Percentiles rank a stretch among this genome's conserved stretches.
Evolutionary conservation across 257 asterid genomes (phyloP).

Genomic region (Verbascum thapsus): DNA sequence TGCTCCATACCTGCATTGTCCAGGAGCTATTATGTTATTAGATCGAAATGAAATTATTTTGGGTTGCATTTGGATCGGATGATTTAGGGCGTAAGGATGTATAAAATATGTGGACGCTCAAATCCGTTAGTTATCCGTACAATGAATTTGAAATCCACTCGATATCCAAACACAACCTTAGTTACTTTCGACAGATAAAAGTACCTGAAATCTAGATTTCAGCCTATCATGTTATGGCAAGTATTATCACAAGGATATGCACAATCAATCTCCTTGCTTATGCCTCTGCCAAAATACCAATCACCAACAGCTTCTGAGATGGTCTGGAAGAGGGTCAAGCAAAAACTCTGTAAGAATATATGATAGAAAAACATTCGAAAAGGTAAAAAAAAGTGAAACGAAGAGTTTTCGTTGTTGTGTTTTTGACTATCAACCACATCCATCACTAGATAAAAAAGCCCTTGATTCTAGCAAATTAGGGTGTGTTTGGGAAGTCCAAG

Average conservation of each 20-base stretch:
- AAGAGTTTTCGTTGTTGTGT: too few relatives aligned
- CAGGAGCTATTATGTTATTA: too few relatives aligned
- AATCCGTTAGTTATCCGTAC: too few relatives aligned
- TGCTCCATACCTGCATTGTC: slow-evolving; percentile 21
- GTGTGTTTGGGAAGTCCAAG: neutral
- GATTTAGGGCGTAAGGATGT: too few relatives aligned
- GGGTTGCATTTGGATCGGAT: too few relatives aligned
- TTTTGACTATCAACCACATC: neutral
- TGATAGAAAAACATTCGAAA: neutral
- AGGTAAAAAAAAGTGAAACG: neutral
- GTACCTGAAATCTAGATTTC: slow-evolving; percentile 28
- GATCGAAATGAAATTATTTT: too few relatives aligned
- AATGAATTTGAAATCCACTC: too few relatives aligned
- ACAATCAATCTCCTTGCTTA: slow-evolving; percentile 78
- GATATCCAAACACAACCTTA: too few relatives aligned
- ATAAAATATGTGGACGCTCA: too few relatives aligned
- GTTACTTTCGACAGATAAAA: neutral
- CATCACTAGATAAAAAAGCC: neutral
- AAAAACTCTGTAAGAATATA: neutral
- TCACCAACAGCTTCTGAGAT: slow-evolving; percentile 93
- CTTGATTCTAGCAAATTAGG: neutral
- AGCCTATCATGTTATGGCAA: slow-evolving; percentile 63
- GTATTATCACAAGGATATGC: slow-evolving; percentile 84
- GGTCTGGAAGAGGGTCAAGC: slow-evolving; percentile 43
- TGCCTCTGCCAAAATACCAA: slow-evolving; percentile 81